Conservation (phyloP, 345 rosid species). For the Citrus australasica region DNA sequence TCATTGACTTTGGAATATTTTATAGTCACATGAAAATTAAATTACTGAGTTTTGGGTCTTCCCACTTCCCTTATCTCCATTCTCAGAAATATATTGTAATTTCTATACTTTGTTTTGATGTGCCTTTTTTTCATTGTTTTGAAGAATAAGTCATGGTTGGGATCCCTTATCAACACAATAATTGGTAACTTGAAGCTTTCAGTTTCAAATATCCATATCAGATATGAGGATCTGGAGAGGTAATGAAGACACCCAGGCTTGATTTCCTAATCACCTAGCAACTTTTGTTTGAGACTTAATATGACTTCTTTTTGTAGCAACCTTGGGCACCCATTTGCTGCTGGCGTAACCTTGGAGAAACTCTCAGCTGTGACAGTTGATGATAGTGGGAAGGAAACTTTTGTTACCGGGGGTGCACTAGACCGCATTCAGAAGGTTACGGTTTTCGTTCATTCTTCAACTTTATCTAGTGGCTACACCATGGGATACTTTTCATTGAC, state of each 20-base stretch:
- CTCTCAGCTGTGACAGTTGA: conserved; percentile 90
- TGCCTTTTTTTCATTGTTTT: conserved; percentile 29
- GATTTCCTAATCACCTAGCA: background rate
- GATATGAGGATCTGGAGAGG: conserved; percentile 99
- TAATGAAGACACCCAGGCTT: conserved; percentile 17
- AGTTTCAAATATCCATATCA: conserved; percentile 90
- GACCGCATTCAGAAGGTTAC: conserved; percentile 79
- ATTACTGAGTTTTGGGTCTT: background rate
- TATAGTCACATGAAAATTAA: background rate
- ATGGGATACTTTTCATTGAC: conserved; percentile 1
- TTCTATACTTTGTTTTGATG: conserved; percentile 2
- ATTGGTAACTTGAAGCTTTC: conserved; percentile 97
- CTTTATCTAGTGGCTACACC: background rate
- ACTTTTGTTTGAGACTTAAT: conserved; percentile 5
- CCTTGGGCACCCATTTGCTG: conserved; percentile 85
- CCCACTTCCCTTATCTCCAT: conserved; percentile 1
- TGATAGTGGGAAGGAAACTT: conserved; percentile 88
- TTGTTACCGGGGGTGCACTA: conserved; percentile 76
- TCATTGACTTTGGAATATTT: background rate
- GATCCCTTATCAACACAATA: conserved; percentile 87
- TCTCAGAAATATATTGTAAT: background rate
- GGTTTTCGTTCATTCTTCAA: conserved; percentile 1
- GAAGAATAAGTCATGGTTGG: conserved; percentile 96
- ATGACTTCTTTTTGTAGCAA: conserved; percentile 49
- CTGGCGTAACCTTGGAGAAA: conserved; percentile 86